Percentiles rank a stretch among this genome's conserved stretches.
These are phyloP conservation scores for Penicillium sclerotiorum DNA, from an alignment of 2,329 filamentous ascomycete genomes.

Conservation along the genomic window DNA sequence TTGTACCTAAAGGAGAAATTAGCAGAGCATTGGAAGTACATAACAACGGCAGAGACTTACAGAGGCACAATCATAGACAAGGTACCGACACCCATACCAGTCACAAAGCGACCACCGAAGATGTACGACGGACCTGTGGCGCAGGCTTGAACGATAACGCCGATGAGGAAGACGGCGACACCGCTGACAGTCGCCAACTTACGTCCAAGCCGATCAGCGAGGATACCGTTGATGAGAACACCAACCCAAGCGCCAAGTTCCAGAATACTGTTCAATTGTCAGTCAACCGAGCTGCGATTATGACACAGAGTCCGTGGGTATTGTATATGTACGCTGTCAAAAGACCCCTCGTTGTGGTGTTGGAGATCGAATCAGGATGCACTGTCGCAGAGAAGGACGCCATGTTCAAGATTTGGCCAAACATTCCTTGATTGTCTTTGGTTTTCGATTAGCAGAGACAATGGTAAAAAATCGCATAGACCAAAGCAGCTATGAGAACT, in stretches of 20 bases:
- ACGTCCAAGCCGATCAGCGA: slow-evolving; percentile 33
- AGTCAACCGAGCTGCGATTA: slow-evolving; percentile 1
- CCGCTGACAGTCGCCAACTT: slow-evolving; percentile 29
- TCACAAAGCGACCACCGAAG: slow-evolving; percentile 37
- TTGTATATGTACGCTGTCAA: not conserved
- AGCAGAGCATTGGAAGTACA: not conserved
- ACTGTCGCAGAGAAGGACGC: slow-evolving; percentile 5
- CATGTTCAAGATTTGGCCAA: slow-evolving; percentile 11
- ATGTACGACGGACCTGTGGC: slow-evolving; percentile 28
- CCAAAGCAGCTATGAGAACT: not conserved
- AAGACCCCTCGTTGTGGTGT: not conserved
- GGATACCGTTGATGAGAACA: slow-evolving; percentile 31
- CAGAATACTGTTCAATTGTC: slow-evolving; percentile 26
- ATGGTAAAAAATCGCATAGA: not conserved
- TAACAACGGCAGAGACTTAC: slow-evolving; percentile 34
- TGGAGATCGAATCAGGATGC: not conserved
- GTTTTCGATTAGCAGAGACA: not conserved
- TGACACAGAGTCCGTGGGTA: slow-evolving; percentile 6
- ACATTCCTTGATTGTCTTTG: slow-evolving; percentile 17
- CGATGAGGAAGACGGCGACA: slow-evolving; percentile 31
- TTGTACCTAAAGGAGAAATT: not conserved
- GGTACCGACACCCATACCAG: slow-evolving; percentile 38
- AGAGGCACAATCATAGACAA: slow-evolving; percentile 39
- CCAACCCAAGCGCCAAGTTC: slow-evolving; percentile 35
- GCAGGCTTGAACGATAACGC: slow-evolving; percentile 32